Base-by-base conservation (phyloP, 805 yeast species). In the Candida golubevii region DNA sequence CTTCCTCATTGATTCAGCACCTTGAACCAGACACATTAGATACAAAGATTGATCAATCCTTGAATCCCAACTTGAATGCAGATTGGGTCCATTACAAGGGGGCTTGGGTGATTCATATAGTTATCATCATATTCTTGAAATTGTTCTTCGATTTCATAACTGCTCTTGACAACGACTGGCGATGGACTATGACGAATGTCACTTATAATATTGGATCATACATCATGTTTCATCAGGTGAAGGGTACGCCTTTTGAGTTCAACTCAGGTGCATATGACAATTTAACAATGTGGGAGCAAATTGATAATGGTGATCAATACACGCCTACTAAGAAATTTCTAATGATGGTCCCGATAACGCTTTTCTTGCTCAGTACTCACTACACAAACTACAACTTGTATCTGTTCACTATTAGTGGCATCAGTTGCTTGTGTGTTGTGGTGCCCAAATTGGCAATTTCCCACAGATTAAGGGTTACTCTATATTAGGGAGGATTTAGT, bases 271-370 rank as follows among this genome's bases (percentile, higher is more conserved):
- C 97, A 0, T 93, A 85, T 66, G 99, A 91, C 62, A 83, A 88
- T 59, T 74, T 91, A 54, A 93, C 97, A 18, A 88, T 91, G 97
- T 91, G 99, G 99, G 99, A 91, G 66, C 99, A 91, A 66, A 83
- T 85, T 47, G 95, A 87, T 63, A 82, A 90, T 58, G 99, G 98
- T 47, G 97, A 89, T 60, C 95, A 89, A 65, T 91, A 90, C 63
- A 93, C 99, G 0, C 99, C 99, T 10, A 83, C 96, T 33, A 90
- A 93, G 72, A 91, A 91, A 66, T 91, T 89, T 60, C 72, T 91
- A 53, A 78, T 91, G 69, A 82, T 87, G 39, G 97, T 93, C n/a
- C 99, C 99, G 26, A 86, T 93, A 51, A 82, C 80, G 7, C 73
- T 93, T 58, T 91, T 91, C 57, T 72, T 91, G 53, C 74, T 88